Base-by-base conservation (phyloP, 345 rosid genomes). In the Combretum micranthum region DNA sequence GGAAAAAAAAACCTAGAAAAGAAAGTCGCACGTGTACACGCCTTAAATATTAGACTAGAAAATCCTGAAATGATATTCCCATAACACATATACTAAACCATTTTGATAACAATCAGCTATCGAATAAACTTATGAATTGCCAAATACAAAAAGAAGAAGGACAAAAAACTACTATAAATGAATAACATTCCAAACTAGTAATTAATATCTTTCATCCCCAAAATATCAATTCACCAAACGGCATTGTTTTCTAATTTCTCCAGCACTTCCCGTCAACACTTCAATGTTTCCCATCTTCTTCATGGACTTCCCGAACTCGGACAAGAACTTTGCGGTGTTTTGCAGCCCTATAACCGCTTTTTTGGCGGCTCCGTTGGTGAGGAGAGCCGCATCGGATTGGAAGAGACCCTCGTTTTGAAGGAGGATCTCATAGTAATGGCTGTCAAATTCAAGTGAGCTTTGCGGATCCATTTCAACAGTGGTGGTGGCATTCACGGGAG, bases 311-410 rank as follows among this genome's bases (percentile, higher is more conserved):
- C 76, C 81, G 49, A 87, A 87, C 66, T 79, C 83, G 0, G 23
- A 3, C 59, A 84, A 78, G 83, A 14, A 16, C 68, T 1, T 42
- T 37, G 2, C 77, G 61, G 51, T 78, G 75, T n/a, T 42, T 14
- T 52, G 53, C 62, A 48, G 59, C 52, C 68, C 50, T 12, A 47
- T 23, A 61, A 56, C 67, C 12, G 84, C 80, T 44, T 72, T 56
- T 44, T 12, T 58, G 1, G 84, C 73, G 18, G 51, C 72, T 5
- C 17, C 3, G 52, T 85, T 79, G 16, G 74, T 26, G 1, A 82
- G 80, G 64, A 85, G 84, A 16, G 87, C 78, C 0, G 89, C 82
- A 64, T 86, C 94, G 19, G 89, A 83, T 18, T 37, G 64, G 53
- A 86, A 83, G 0, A 83, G 32, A 12, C 87, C 94, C 62, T 78